These are phyloP conservation scores for Chlamydomonas applanata DNA, from an alignment of 139 green algal genomes.

Conservation along the genomic window DNA sequence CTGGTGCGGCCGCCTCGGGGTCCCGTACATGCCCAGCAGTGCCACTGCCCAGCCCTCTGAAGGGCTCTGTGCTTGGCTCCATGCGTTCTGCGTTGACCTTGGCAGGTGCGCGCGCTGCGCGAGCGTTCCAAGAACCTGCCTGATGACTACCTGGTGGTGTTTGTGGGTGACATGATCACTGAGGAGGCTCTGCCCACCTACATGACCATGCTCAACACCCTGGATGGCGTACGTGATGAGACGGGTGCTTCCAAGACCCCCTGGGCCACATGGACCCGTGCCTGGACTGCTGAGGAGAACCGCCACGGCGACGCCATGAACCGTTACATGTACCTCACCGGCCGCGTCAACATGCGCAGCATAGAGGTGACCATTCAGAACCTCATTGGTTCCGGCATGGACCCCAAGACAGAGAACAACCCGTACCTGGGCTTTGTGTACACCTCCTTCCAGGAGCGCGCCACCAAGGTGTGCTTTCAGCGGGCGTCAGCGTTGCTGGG, in stretches of 20 bases:
- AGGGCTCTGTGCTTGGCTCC: too few species aligned
- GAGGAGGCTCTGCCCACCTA: slow-evolving; percentile 99
- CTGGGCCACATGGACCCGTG: slow-evolving; percentile 87
- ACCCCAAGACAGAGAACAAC: slow-evolving; percentile 98
- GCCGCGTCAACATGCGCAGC: slow-evolving; percentile 58
- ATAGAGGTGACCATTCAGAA: slow-evolving; percentile 88
- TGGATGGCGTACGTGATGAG: slow-evolving; percentile 94
- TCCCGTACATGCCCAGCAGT: not conserved
- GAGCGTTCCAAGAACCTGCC: slow-evolving; percentile 78
- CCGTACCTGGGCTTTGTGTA: slow-evolving; percentile 98
- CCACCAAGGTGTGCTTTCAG: slow-evolving; percentile 90
- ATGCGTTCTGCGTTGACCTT: slow-evolving; percentile 1
- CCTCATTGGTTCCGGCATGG: slow-evolving; percentile 94
- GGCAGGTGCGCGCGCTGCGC: slow-evolving; percentile 83
- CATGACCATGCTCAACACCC: slow-evolving; percentile 99
- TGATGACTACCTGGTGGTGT: slow-evolving; percentile 93
- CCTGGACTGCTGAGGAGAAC: slow-evolving; percentile 98
- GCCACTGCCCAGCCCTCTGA: not conserved
- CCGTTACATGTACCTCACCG: slow-evolving; percentile 85
- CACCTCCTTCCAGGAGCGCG: slow-evolving; percentile 96
- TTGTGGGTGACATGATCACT: slow-evolving; percentile 95
- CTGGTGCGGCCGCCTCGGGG: too few species aligned
- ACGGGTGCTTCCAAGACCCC: slow-evolving; percentile 77
- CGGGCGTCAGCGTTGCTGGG: too few species aligned
- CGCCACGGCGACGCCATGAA: slow-evolving; percentile 98